Conservation (phyloP, 768 basidiomycete genomes). For the Austroboletus eburneus region DNA sequence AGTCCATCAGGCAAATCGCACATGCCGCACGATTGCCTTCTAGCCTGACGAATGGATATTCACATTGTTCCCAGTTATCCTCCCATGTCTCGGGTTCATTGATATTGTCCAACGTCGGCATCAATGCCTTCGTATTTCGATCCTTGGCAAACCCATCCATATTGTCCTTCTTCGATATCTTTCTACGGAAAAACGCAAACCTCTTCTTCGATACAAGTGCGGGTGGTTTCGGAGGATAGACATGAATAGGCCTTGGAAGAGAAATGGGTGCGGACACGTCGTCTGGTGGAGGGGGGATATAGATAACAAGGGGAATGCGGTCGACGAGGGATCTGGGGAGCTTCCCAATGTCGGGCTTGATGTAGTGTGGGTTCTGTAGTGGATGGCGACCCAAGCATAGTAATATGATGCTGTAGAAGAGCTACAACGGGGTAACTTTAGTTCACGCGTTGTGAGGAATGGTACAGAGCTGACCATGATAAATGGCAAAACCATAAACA, state of each 20-base stretch:
- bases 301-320: slow-evolving; percentile 77
- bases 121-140: slow-evolving; percentile 7
- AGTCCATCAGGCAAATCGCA: slow-evolving; percentile 82
- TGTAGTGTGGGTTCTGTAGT: slow-evolving; percentile 64
- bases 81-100: slow-evolving; percentile 58
- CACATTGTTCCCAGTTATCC: slow-evolving; percentile 70
- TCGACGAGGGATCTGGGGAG: slow-evolving; percentile 69
- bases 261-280: slow-evolving; percentile 34
- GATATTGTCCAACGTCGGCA: slow-evolving; percentile 9
- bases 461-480: slow-evolving; percentile 55
- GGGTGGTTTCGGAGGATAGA: slow-evolving; percentile 56
- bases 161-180: slow-evolving; percentile 22
- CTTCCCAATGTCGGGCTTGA: slow-evolving; percentile 77
- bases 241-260: slow-evolving; percentile 48
- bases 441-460: not conserved
- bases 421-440: slow-evolving; percentile 35
- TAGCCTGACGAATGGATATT: slow-evolving; percentile 77
- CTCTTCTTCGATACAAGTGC: slow-evolving; percentile 36
- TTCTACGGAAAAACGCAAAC: slow-evolving; percentile 49
- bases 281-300: slow-evolving; percentile 76
- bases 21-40: slow-evolving; percentile 82
- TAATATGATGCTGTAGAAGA: slow-evolving; percentile 74
- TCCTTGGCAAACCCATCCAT: slow-evolving; percentile 15
- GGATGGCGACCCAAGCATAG: slow-evolving; percentile 80
- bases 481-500: slow-evolving; percentile 76